Conservation (phyloP, 2,329 filamentous ascomycete species). For the Rosellinia necatrix region DNA sequence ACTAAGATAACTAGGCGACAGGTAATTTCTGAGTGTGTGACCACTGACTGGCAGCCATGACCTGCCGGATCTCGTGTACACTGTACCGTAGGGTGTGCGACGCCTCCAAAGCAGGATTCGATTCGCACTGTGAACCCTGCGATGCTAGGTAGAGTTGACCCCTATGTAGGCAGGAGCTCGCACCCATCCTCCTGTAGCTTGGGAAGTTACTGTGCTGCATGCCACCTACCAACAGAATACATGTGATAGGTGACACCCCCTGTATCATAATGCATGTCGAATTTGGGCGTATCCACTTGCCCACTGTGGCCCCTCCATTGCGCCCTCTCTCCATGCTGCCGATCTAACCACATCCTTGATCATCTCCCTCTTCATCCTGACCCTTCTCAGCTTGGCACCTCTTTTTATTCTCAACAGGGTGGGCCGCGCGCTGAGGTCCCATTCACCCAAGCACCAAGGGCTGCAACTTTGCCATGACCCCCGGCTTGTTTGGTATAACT, state of each 20-base stretch:
- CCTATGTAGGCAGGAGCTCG: constrained; percentile 4
- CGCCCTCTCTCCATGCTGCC: constrained; percentile 10
- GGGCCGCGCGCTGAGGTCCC: constrained; percentile 25
- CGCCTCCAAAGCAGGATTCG: not conserved
- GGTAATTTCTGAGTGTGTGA: constrained; percentile 20
- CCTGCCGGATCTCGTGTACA: not conserved
- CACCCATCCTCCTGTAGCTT: not conserved
- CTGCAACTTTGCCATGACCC: constrained; percentile 10
- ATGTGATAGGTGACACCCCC: not conserved
- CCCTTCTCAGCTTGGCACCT: constrained; percentile 21
- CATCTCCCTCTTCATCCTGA: constrained; percentile 17
- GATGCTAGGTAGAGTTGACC: constrained; percentile 5
- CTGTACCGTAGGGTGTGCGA: not conserved
- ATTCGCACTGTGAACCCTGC: constrained; percentile 23
- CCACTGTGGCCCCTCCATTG: constrained; percentile 11
- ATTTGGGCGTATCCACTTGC: constrained; percentile 17
- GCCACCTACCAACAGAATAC: not conserved
- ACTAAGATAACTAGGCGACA: constrained; percentile 24
- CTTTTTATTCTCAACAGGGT: constrained; percentile 20
- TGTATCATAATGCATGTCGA: constrained; percentile 18
- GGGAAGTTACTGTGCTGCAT: not conserved
- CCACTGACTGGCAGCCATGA: not conserved
- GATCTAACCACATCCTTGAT: constrained; percentile 27
- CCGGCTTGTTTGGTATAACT: constrained; percentile 27
- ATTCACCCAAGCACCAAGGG: constrained; percentile 2